phyloP scores from a whole-genome alignment of 441 rosid species.

The Eruca vesicaria region DNA sequence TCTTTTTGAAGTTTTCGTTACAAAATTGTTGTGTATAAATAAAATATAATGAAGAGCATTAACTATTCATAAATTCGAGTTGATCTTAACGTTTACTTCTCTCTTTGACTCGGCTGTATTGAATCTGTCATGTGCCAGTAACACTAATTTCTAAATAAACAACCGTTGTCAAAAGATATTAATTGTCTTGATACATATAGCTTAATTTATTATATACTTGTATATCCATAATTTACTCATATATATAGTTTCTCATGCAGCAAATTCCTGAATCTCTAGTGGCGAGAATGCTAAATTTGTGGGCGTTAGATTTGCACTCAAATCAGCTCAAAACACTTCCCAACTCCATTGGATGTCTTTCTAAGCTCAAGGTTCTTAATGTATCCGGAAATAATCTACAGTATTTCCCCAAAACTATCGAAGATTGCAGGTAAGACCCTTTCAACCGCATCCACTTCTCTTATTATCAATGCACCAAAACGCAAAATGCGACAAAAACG shows the following conservation, averaged over 20 bases:
- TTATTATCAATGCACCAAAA: constrained; percentile 1
- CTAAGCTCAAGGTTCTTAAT: constrained; percentile 74
- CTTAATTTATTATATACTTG: neutral
- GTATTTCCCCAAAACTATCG: constrained; percentile 61
- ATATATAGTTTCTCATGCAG: constrained; percentile 34
- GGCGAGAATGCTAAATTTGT: constrained; percentile 75
- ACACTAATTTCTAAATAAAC: neutral
- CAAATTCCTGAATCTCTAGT: constrained; percentile 73
- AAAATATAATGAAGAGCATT: neutral
- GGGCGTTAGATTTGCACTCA: constrained; percentile 72
- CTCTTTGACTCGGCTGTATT: neutral
- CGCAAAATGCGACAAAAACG: constrained; percentile 8
- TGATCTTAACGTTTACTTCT: neutral
- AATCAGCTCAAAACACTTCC: constrained; percentile 78
- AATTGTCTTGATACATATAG: neutral
- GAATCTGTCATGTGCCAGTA: neutral
- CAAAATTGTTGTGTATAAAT: neutral
- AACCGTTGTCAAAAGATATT: neutral
- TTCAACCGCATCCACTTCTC: neutral
- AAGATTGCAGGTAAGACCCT: constrained; percentile 65
- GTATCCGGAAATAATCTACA: constrained; percentile 76
- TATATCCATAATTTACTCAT: neutral
- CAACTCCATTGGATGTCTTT: constrained; percentile 80
- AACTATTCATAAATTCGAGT: neutral
- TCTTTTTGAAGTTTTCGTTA: neutral